Evolutionary conservation across 306 rosid species (phyloP).

Genomic region (Sicyos baderoa): DNA sequence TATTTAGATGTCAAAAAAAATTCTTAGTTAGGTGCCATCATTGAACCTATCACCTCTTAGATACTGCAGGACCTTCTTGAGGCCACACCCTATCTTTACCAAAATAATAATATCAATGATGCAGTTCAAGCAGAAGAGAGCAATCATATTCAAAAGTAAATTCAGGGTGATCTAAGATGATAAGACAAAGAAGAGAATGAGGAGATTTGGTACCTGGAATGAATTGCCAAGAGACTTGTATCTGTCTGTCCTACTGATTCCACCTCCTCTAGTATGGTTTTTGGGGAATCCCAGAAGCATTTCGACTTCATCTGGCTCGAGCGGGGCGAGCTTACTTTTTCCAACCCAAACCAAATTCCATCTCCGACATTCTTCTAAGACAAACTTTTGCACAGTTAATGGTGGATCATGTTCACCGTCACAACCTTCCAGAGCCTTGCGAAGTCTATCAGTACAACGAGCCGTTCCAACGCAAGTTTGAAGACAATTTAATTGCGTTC

Average conservation of each 20-base stretch:
- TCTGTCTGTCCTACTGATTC: conserved; percentile 86
- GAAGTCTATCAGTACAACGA: conserved; percentile 56
- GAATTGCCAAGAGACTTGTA: conserved; percentile 94
- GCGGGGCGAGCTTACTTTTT: conserved; percentile 84
- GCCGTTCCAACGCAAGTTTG: conserved; percentile 75
- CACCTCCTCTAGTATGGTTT: conserved; percentile 98
- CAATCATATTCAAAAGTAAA: neutral
- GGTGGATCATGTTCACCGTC: conserved; percentile 58
- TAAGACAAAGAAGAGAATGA: neutral
- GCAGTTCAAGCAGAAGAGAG: neutral
- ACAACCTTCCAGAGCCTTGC: conserved; percentile 54
- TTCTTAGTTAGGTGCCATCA: no score
- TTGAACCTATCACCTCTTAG: no score
- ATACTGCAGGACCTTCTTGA: no score
- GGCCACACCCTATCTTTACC: no score
- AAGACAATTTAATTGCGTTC: conserved; percentile 69
- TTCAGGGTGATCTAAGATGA: neutral
- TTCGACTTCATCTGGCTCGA: conserved; percentile 89
- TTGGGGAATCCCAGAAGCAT: conserved; percentile 77
- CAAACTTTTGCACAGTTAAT: conserved; percentile 39
- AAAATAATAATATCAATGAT: neutral
- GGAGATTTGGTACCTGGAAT: conserved; percentile 53
- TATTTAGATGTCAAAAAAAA: no score
- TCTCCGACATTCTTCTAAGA: conserved; percentile 67
- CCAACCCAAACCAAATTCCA: conserved; percentile 99